Conservation (phyloP, 805 yeast genomes). For the Naumovozyma dairenensis region DNA sequence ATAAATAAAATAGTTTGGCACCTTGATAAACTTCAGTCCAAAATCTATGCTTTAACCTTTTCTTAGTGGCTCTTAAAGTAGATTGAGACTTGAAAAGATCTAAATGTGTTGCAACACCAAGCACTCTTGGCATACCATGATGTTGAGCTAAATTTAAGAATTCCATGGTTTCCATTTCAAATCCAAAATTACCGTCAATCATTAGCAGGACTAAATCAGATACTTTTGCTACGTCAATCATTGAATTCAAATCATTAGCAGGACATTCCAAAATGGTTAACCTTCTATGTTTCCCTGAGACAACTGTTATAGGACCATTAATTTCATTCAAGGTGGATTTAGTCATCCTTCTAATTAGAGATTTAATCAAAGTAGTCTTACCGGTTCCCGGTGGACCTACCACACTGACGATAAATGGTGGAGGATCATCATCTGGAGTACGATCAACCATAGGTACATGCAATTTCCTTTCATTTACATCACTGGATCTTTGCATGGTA, state of each 20-base stretch:
- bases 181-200: slow-evolving; percentile 95
- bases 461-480: slow-evolving; percentile 65
- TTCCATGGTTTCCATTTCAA: slow-evolving; percentile 99
- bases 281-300: slow-evolving; percentile 87
- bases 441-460: slow-evolving; percentile 98
- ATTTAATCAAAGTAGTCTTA: slow-evolving; percentile 83
- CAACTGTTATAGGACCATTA: slow-evolving; percentile 94
- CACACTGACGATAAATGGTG: slow-evolving; percentile 91
- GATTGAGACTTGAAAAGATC: slow-evolving; percentile 87
- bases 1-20: slow-evolving; percentile 85
- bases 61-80: slow-evolving; percentile 83
- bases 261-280: slow-evolving; percentile 84
- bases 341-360: slow-evolving; percentile 77
- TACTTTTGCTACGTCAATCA: slow-evolving; percentile 92
- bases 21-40: slow-evolving; percentile 99
- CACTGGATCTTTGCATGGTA: slow-evolving; percentile 77
- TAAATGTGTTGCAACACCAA: slow-evolving; percentile 92
- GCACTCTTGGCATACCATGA: slow-evolving; percentile 96
- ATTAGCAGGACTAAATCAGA: slow-evolving; percentile 84
- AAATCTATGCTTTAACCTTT: slow-evolving; percentile 82
- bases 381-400: slow-evolving; percentile 99
- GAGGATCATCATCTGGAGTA: slow-evolving; percentile 95
- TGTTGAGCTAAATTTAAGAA: slow-evolving; percentile 91
- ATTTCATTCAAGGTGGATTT: slow-evolving; percentile 79
- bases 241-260: slow-evolving; percentile 81